Base-by-base conservation (phyloP, 2,329 filamentous ascomycete genomes). In the Monosporascus sp. region DNA sequence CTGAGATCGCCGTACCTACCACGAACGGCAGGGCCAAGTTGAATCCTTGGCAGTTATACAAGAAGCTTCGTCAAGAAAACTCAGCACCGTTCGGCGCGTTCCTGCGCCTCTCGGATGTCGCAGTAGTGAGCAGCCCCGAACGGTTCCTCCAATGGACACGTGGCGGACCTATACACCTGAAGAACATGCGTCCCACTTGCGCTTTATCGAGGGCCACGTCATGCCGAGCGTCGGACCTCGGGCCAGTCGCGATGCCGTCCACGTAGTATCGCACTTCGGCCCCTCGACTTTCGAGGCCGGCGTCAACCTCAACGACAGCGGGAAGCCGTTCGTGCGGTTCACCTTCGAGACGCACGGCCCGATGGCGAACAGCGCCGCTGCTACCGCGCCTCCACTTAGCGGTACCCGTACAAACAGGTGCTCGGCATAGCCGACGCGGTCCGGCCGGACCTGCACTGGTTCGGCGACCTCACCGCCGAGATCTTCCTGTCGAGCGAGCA, bases 41-140 rank as follows among this genome's bases (percentile, higher is more conserved):
- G 7, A 24, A 37, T 26, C 53, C 63, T 2, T 70, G 68, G 68
- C 35, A 50, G 8, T 60, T 69, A 7, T 70, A 69, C 49, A 63
- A 61, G 18, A 57, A 53, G 8, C 63, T 70, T 20, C 64, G 66
- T 7, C 28, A 46, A 15, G 56, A 55, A 9, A 65, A 69, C 53
- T 65, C 68, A 3, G 64, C 68, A 0, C 70, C 70, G 2, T 70
- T 88, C 67, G 81, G 82, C 52, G 83, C 84, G 2, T 89, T 82
- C 65, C 72, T 88, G 48, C 77, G 76, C 35, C 70, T 89, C 15
- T 73, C 75, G 1, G 59, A 65, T 9, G 70, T 72, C 28, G 82
- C 82, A 8, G 74, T 89, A 44, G 72, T 88, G 26, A 85, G 81
- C 56, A 87, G 83, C 20, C 87, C 87, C 0, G 87, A 91, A 66